A percentile compares a stretch with the other conserved stretches of the same genome.
phyloP scores from a whole-genome alignment of 2,329 filamentous ascomycete genomes.

The Aspergillus pseudotamarii region DNA sequence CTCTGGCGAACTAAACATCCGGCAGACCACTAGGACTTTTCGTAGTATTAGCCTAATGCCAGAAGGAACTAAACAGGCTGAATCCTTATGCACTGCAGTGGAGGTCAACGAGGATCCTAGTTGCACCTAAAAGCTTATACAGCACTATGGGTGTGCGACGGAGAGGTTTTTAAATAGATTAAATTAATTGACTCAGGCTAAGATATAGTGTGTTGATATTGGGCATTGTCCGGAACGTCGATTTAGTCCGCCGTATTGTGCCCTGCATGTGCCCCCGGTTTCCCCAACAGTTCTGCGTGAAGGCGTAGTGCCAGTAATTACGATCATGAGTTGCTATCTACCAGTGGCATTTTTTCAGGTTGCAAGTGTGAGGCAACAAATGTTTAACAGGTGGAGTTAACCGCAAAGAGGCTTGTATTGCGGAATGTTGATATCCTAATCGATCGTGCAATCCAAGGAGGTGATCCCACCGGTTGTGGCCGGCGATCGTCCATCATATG shows the following conservation, averaged over 20 bases:
- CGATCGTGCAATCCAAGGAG: neutral
- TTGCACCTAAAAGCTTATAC: neutral
- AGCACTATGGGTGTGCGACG: too few species aligned
- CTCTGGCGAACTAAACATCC: neutral
- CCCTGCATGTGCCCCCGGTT: neutral
- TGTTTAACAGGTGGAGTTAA: neutral
- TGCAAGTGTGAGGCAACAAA: neutral
- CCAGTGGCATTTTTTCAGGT: neutral
- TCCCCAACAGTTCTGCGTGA: neutral
- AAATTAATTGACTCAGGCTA: too few species aligned
- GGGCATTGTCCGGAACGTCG: too few species aligned
- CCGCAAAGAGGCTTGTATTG: neutral
- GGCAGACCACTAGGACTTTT: neutral
- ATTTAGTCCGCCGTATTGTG: too few species aligned
- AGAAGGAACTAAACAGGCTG: neutral
- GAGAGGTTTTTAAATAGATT: too few species aligned
- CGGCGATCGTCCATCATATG: neutral
- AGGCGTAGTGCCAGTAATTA: neutral
- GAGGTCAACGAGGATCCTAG: neutral
- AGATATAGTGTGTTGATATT: too few species aligned
- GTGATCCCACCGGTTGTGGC: neutral
- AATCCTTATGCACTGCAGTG: neutral
- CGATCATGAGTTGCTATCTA: neutral
- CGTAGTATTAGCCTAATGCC: neutral
- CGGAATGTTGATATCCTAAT: neutral